Base-by-base conservation (phyloP, 805 yeast genomes). In the Saccharomycopsis olivae region DNA sequence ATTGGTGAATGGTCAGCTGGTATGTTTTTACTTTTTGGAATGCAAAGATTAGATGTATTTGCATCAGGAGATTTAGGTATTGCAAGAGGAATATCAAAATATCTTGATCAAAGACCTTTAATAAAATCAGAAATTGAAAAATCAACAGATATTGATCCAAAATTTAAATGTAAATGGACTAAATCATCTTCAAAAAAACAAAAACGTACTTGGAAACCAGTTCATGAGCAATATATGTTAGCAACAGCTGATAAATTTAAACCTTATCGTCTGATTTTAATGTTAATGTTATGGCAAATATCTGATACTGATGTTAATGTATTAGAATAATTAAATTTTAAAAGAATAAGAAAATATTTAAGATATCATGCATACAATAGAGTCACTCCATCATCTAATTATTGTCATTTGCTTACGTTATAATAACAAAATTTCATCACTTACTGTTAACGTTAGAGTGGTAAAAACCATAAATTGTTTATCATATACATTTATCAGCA, bases 1-100 rank as follows among this genome's bases (percentile, higher is more conserved):
- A 69, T 83, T 14, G 94, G 92, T 0, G 68, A 68, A 1, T 88
- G 97, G 97, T 74, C 87, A 3, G 88, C 92, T 0, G 81, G 80
- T 40, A 88, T 88, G 95, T 88, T 86, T 57, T 58, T 83, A 14
- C 53, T 79, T 17, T 85, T 85, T 53, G 80, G 82, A 1, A 59
- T 87, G 33, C 68, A 68, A 19, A 67, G 83, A 41, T 53, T 72
- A 53, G 78, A 88, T 54, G 73, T 84, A 0, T 85, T 85, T 55
- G 79, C 92, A 4, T 61, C 71, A 4, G 84, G 77, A 15, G 96
- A 88, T 58, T 59, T 88, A 35, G 96, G 96, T 1, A 71, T 88
- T 2, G 86, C 88, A 24, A 63, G 94, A 47, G 96, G 96, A 0
- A 71, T 78, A 43, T 70, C 85, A 0, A 56, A 66, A 21, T 88